Evolutionary conservation across 495 filamentous ascomycete species (phyloP).

Genomic region (Talaromyces borbonicus): DNA sequence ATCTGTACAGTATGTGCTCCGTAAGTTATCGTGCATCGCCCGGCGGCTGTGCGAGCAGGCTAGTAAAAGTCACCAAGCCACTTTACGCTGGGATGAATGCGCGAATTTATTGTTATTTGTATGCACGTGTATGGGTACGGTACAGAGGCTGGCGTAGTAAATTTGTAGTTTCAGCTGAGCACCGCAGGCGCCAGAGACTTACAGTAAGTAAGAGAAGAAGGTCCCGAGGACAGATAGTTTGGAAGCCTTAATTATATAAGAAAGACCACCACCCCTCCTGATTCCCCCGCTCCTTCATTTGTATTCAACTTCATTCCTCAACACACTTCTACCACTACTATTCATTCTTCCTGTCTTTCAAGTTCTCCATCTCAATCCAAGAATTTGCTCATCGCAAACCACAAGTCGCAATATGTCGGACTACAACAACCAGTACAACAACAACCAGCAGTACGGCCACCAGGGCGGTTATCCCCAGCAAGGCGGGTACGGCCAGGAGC

Average conservation of each 20-base stretch:
- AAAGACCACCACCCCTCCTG: neutral
- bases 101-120: no score
- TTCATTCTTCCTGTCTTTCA: no score
- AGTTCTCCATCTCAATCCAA: neutral
- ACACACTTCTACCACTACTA: neutral
- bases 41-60: no score
- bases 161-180: neutral
- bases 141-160: neutral
- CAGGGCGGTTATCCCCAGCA: conserved; percentile 17
- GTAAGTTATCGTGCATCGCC: no score
- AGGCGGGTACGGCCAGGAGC: conserved; percentile 19
- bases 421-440: conserved; percentile 30
- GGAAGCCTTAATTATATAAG: no score
- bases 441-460: conserved; percentile 18
- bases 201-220: no score
- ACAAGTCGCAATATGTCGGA: conserved; percentile 27
- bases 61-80: no score
- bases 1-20: no score
- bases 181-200: neutral
- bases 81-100: no score
- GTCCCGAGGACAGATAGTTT: conserved; percentile 1
- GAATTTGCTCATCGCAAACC: neutral
- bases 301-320: neutral
- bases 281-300: neutral
- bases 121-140: no score